Evolutionary conservation across 2,329 filamentous ascomycete species (phyloP), one percentile per base, ranked within the genome.

Genomic region (Ceratocystis diversiconidia): DNA sequence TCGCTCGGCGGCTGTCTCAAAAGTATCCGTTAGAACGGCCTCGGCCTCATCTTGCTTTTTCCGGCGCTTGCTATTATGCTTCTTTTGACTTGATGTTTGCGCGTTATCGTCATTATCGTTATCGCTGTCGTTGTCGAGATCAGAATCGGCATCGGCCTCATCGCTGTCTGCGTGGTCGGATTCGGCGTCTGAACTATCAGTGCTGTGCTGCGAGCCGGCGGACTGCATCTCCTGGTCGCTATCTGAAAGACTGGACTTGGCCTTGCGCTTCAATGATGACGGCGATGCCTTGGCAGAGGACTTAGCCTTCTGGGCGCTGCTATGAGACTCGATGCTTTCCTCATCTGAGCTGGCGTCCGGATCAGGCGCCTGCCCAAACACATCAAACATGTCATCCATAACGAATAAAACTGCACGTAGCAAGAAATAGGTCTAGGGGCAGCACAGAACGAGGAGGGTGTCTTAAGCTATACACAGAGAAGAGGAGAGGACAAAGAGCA

Each of bases 1-100:
- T 79, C 92, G 83, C 69, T 92, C 95, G 76, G 96, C 86, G 73
- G 94, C 92, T 12, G 94, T 97, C 78, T 97, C 86, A 75, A 99
- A 99, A 12, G 87, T 85, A 77, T 99, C 94, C 22, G 92, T 91
- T 71, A 97, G 83, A 60, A 97, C 86, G 4, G 92, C 83, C 71
- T 87, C 88, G 64, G 75, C 78, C 66, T 85, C 80, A 65, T 77
- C 79, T 70, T 85, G 83, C 72, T 84, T 81, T 70, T 83, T 80
- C 63, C 82, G 79, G 70, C 87, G 84, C 75, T 90, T 90, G 28
- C 61, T 64, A 67, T 76, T 74, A 69, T 77, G 75, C 76, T 60
- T 66, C 22, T 30, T 19, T 19, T 52, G 52, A n/a, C 48, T 63
- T 17, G 62, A 1, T 12, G 63, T 46, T 43, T 22, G 63, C 12